Base-by-base conservation (phyloP, 2,329 filamentous ascomycete genomes). In the Aspergillus neoniger region DNA sequence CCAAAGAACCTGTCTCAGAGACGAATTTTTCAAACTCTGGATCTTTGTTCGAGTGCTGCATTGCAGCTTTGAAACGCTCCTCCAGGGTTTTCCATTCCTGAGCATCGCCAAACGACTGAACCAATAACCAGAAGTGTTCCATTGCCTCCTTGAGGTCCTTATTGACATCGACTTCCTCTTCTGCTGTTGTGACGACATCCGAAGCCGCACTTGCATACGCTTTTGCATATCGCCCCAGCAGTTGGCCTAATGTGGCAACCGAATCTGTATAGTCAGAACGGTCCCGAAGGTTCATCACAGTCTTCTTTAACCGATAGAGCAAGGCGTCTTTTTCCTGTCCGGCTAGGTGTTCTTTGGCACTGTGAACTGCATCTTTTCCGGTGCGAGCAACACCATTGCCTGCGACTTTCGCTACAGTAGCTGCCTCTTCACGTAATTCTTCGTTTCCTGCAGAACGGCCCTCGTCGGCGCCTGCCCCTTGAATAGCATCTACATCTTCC, bases 231-330 rank as follows among this genome's bases (percentile, higher is more conserved):
- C 89, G 86, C 70, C 92, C 86, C 59, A 97, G 82, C 5, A 98
- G 81, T 7, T 88, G 77, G 0, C 90, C 86, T 32, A 98, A 76
- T 0, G 88, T 92, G 0, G 91, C 92, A 0, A 96, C 92, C 0
- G 93, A 96, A 51, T 93, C 88, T 0, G 89, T 87, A 73, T 98
- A 98, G 73, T 96, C 92, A 7, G 84, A 86, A 55, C 90, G 87
- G 69, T 91, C 84, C 7, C 91, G 84, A 14, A 98, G 83, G 41
- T 90, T 91, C 14, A 85, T 67, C 3, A 98, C 87, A 0, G 89
- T 88, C 68, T 89, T 82, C 75, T 93, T 94, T 53, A 98, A 79
- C 5, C 93, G 88, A 66, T 88, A 83, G 5, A 94, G 70, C 58
- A 98, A 77, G 0, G 90, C 88, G 43, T 91, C 84, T 59, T 86